Conservation (phyloP, 306 rosid genomes). For the Pueraria montana region DNA sequence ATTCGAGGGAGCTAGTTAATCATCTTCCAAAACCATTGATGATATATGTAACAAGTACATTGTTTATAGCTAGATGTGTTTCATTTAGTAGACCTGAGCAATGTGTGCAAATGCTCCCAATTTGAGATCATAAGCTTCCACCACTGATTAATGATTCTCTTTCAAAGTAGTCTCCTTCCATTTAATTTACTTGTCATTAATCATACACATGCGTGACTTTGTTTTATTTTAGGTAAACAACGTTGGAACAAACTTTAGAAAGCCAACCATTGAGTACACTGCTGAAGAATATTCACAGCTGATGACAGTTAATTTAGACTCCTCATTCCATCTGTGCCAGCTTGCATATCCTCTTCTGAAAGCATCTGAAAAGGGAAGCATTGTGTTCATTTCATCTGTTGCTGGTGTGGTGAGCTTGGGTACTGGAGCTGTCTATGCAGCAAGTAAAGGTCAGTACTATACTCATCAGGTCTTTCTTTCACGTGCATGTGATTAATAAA, state of each 20-base stretch:
- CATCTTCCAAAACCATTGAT: too few relatives aligned
- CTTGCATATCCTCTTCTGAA: constrained; percentile 79
- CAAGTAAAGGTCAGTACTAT: constrained; percentile 68
- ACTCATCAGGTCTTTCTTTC: not conserved
- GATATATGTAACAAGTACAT: too few relatives aligned
- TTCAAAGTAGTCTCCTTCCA: not conserved
- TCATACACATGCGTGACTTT: constrained; percentile 23
- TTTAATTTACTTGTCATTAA: not conserved
- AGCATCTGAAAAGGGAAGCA: constrained; percentile 82
- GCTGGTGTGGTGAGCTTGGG: constrained; percentile 63
- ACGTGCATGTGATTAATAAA: not conserved
- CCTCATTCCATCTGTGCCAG: constrained; percentile 75
- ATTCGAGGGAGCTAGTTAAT: too few relatives aligned
- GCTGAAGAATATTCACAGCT: constrained; percentile 66
- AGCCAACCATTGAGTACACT: constrained; percentile 74
- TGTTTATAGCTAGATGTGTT: too few relatives aligned
- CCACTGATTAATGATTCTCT: not conserved
- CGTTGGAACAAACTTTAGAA: constrained; percentile 80
- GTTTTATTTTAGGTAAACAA: constrained; percentile 70
- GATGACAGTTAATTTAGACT: constrained; percentile 75
- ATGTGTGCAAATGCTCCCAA: too few relatives aligned
- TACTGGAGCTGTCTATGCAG: constrained; percentile 79
- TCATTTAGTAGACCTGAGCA: too few relatives aligned
- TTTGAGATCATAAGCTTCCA: not conserved
- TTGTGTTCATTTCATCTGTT: constrained; percentile 91